Percentiles rank a stretch among this genome's conserved stretches.
These are phyloP conservation scores for Amphibolis antarctica DNA, from an alignment of 106 monocot genomes.

Conservation along the genomic window DNA sequence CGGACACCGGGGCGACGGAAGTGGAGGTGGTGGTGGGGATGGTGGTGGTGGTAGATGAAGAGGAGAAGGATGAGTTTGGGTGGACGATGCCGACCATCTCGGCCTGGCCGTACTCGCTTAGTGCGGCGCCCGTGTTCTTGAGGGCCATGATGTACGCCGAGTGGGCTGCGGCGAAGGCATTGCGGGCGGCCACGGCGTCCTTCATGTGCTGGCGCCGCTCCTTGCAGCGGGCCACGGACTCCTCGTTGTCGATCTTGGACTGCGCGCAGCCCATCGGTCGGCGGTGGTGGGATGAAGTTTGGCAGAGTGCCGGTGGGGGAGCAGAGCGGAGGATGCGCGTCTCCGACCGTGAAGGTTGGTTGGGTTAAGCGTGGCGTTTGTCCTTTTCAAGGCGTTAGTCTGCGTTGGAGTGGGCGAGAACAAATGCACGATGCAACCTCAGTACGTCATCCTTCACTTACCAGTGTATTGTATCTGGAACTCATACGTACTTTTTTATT, in stretches of 20 bases:
- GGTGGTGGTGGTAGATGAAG: not conserved
- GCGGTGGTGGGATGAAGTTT: no score
- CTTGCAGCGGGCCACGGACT: constrained; percentile 62
- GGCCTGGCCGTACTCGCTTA: constrained; percentile 52
- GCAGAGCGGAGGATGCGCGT: no score
- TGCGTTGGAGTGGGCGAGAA: no score
- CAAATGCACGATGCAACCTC: no score
- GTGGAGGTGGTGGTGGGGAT: not conserved
- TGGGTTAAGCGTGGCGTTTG: no score
- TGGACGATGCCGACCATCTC: constrained; percentile 15
- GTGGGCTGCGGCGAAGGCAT: constrained; percentile 85
- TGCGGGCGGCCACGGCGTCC: constrained; percentile 43
- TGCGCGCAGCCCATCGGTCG: constrained; percentile 86
- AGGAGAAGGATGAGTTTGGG: not conserved
- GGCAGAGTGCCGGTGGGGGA: no score
- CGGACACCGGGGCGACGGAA: constrained; percentile 1
- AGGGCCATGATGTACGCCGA: constrained; percentile 48
- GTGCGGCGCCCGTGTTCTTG: constrained; percentile 67
- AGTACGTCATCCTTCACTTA: no score
- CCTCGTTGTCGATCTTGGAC: constrained; percentile 75
- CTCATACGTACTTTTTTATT: no score
- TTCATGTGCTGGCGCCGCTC: constrained; percentile 43
- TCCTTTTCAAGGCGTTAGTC: no score
- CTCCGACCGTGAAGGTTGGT: no score
- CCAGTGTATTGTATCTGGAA: no score